Conservation (phyloP, 306 rosid species). For the Dalbergia oliveri region DNA sequence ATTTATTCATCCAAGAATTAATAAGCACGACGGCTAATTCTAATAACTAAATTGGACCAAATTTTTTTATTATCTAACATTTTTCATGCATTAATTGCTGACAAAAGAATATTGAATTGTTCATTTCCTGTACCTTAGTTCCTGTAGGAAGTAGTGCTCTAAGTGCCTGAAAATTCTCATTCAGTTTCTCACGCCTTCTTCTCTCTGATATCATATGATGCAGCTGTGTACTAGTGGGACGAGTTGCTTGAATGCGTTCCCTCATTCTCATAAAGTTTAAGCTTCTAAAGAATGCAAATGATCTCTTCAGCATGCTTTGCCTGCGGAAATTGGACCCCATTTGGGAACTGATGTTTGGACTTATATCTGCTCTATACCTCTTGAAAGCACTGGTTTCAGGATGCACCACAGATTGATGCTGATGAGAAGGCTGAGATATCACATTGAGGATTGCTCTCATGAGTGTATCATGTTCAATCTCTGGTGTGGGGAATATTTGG, state of each 20-base stretch:
- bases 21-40: too few relatives aligned
- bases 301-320: slow-evolving; percentile 66
- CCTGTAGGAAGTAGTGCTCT: slow-evolving; percentile 77
- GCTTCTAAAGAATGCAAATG: slow-evolving; percentile 62
- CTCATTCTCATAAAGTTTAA: slow-evolving; percentile 59
- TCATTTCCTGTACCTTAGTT: slow-evolving; percentile 71
- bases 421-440: slow-evolving; percentile 57
- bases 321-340: slow-evolving; percentile 41
- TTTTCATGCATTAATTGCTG: too few relatives aligned
- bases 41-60: too few relatives aligned
- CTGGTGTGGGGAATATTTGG: slow-evolving; percentile 57
- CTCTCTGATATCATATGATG: slow-evolving; percentile 89
- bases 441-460: slow-evolving; percentile 70
- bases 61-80: too few relatives aligned
- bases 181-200: slow-evolving; percentile 84
- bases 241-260: slow-evolving; percentile 53
- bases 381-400: slow-evolving; percentile 66
- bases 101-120: neutral
- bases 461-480: slow-evolving; percentile 62
- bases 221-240: slow-evolving; percentile 65
- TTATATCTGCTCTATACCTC: slow-evolving; percentile 46
- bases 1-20: too few relatives aligned
- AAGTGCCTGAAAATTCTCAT: slow-evolving; percentile 79
- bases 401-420: slow-evolving; percentile 37
- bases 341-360: slow-evolving; percentile 34